Conservation (phyloP, 176 grass and related monocot genomes). For the Pharus latifolius region DNA sequence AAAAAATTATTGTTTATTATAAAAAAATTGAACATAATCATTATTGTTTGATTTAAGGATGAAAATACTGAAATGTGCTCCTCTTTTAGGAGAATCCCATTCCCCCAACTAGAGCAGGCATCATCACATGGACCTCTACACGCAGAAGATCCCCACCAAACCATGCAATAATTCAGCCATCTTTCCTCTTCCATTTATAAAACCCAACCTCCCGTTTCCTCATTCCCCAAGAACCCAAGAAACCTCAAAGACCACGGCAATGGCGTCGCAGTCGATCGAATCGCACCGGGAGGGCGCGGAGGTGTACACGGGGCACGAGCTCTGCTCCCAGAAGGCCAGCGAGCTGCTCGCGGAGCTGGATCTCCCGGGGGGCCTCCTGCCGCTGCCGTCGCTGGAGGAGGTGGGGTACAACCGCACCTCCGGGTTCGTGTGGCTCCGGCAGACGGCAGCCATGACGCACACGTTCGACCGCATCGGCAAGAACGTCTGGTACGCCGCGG, state of each 20-base stretch:
- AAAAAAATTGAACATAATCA: too few species aligned
- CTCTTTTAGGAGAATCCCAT: too few species aligned
- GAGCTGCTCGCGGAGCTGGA: conserved; percentile 48
- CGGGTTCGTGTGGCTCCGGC: conserved; percentile 57
- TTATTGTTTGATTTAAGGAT: too few species aligned
- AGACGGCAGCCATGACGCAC: conserved; percentile 36
- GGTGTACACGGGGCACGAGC: conserved; percentile 22
- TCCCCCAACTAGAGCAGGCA: too few species aligned
- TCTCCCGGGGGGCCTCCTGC: conserved; percentile 50
- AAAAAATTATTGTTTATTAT: too few species aligned
- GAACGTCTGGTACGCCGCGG: conserved; percentile 53
- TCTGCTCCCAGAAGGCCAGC: conserved; percentile 28
- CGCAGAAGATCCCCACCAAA: too few species aligned
- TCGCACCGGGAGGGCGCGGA: conserved; percentile 45
- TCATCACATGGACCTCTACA: too few species aligned
- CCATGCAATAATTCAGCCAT: too few species aligned
- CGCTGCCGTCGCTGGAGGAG: conserved; percentile 36
- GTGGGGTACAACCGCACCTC: conserved; percentile 42
- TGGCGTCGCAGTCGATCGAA: conserved; percentile 44
- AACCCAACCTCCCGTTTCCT: too few species aligned
- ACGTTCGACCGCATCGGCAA: conserved; percentile 56
- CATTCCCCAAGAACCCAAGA: background rate
- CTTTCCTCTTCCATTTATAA: too few species aligned
- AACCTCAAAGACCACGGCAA: background rate
- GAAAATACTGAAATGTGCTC: too few species aligned